These are phyloP conservation scores for Backusella australiensis DNA, from an alignment of 192 early-diverging fungal genomes.

Conservation along the genomic window DNA sequence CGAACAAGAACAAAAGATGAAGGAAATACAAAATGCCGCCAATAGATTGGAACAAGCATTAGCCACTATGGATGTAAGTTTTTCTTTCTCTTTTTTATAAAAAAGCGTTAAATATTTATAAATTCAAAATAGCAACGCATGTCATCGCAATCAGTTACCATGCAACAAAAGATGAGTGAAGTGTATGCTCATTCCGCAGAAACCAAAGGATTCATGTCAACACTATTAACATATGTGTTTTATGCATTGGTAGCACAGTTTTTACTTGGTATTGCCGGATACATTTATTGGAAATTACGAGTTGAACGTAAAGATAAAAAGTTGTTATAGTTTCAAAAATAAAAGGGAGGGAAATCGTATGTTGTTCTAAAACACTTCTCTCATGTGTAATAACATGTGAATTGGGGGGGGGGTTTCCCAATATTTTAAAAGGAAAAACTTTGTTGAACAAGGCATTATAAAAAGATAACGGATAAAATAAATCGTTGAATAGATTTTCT, in stretches of 20 bases:
- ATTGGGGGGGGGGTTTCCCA: too few species aligned
- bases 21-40: not conserved
- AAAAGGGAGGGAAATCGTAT: not conserved
- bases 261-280: conserved; percentile 5
- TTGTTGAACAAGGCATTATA: not conserved
- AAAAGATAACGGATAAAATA: not conserved
- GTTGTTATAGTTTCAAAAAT: conserved; percentile 18
- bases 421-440: not conserved
- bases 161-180: conserved; percentile 17
- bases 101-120: not conserved
- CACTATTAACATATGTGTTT: conserved; percentile 17
- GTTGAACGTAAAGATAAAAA: conserved; percentile 36
- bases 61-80: conserved; percentile 18
- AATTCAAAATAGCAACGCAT: not conserved
- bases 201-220: conserved; percentile 23
- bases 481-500: too few species aligned
- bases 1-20: conserved; percentile 20
- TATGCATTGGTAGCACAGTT: conserved; percentile 2
- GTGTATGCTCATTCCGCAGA: conserved; percentile 15
- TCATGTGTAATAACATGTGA: not conserved
- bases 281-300: conserved; percentile 33
- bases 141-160: conserved; percentile 11
- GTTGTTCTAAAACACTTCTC: not conserved
- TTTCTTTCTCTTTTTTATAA: not conserved
- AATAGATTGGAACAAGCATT: conserved; percentile 11